phyloP scores from a whole-genome alignment of 495 filamentous ascomycete species.

The Evernia prunastri region DNA sequence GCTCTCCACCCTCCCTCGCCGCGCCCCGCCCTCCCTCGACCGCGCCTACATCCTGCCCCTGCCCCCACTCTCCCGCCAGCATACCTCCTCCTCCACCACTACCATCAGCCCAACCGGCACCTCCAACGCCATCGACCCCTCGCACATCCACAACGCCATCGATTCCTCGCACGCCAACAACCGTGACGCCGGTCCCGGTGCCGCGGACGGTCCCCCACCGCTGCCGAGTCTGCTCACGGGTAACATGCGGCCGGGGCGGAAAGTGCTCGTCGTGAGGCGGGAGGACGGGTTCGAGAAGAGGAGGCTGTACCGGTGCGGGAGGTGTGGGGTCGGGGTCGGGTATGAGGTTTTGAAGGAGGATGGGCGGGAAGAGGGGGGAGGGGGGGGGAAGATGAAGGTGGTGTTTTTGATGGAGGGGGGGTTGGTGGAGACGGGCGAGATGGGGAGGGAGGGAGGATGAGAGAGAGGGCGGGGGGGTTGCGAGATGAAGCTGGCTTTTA shows the following conservation, averaged over 20 bases:
- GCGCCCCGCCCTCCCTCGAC: slow-evolving; percentile 41
- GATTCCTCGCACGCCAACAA: too few relatives aligned
- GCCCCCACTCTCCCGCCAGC: slow-evolving; percentile 24
- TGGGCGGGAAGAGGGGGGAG: slow-evolving; percentile 22
- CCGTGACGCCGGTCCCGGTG: too few relatives aligned
- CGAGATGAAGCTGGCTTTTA: neutral
- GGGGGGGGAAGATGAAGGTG: slow-evolving; percentile 35
- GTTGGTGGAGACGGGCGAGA: slow-evolving; percentile 45
- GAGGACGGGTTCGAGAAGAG: slow-evolving; percentile 73
- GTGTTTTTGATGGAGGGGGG: slow-evolving; percentile 57
- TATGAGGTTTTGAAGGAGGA: slow-evolving; percentile 41
- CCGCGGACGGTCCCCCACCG: too few relatives aligned
- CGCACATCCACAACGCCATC: too few relatives aligned
- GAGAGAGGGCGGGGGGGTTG: slow-evolving; percentile 32
- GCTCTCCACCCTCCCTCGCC: slow-evolving; percentile 48
- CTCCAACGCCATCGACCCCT: slow-evolving; percentile 2
- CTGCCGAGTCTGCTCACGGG: slow-evolving; percentile 15
- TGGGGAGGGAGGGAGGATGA: slow-evolving; percentile 26
- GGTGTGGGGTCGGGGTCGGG: slow-evolving; percentile 58
- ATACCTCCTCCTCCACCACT: too few relatives aligned
- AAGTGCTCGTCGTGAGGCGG: slow-evolving; percentile 49
- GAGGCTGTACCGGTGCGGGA: slow-evolving; percentile 50
- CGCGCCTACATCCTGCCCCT: slow-evolving; percentile 40
- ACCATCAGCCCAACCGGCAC: neutral
- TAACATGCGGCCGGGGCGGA: slow-evolving; percentile 33